phyloP scores from a whole-genome alignment of 768 basidiomycete species.

The Suillus alpinus region DNA sequence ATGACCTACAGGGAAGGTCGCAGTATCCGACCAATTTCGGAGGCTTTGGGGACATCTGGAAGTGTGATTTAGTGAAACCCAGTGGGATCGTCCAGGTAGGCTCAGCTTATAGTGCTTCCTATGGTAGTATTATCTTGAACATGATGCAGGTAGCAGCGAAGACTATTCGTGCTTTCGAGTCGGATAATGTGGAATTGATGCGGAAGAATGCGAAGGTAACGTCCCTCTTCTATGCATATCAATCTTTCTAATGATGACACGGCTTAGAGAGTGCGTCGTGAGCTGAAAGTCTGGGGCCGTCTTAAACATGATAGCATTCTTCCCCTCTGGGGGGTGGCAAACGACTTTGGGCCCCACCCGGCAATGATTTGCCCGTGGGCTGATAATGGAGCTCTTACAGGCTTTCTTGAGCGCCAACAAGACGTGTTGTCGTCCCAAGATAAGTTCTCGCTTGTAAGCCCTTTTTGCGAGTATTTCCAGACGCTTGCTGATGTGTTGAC shows the following conservation, averaged over 20 bases:
- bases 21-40: conserved; percentile 5
- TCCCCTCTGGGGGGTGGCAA: conserved; percentile 17
- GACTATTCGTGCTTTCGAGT: not conserved
- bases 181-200: not conserved
- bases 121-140: not conserved
- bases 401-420: conserved; percentile 11
- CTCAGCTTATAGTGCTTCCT: not conserved
- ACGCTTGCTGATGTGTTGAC: not conserved
- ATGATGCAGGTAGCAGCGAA: conserved; percentile 3
- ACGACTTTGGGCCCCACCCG: conserved; percentile 17
- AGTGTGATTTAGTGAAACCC: conserved; percentile 15
- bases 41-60: conserved; percentile 24
- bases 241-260: not conserved
- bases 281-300: conserved; percentile 21
- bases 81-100: not conserved
- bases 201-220: conserved; percentile 8
- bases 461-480: not conserved
- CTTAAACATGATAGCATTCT: conserved; percentile 20
- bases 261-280: conserved; percentile 17
- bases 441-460: conserved; percentile 18
- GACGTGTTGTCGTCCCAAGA: conserved; percentile 6
- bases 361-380: conserved; percentile 24
- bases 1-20: not conserved
- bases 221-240: not conserved
- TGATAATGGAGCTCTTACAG: conserved; percentile 14